Conservation (phyloP, 139 green algal genomes). For the Astrephomene gubernaculifera region DNA sequence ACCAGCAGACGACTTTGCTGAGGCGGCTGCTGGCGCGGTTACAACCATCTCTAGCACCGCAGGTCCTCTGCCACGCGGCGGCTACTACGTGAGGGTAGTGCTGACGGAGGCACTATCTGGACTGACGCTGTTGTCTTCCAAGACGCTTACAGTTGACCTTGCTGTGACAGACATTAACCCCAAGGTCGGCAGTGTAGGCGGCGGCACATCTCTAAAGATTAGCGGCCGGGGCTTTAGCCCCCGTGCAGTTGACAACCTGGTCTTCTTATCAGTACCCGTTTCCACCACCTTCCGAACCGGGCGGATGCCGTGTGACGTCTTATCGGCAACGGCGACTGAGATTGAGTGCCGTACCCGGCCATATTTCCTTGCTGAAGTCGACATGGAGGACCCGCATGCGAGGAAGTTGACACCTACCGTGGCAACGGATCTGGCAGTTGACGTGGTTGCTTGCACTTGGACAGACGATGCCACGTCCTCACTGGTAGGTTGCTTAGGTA, state of each 20-base stretch:
- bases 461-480: too few relatives aligned
- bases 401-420: too few relatives aligned
- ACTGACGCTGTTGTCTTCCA: not conserved
- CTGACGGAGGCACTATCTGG: not conserved
- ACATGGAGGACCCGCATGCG: too few relatives aligned
- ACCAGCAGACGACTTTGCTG: not conserved
- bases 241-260: not conserved
- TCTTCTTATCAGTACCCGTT: not conserved
- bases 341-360: not conserved
- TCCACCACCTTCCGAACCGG: not conserved
- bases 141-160: not conserved
- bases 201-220: constrained; percentile 1
- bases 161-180: not conserved
- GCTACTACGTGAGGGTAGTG: not conserved
- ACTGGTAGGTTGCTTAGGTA: too few relatives aligned
- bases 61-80: not conserved
- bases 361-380: too few relatives aligned
- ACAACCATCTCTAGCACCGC: not conserved
- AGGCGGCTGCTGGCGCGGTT: not conserved
- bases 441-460: too few relatives aligned
- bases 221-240: not conserved
- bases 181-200: not conserved
- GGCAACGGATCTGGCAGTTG: too few relatives aligned
- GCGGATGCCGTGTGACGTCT: not conserved
- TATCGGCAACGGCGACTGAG: not conserved